Evolutionary conservation across 306 rosid species (phyloP), one percentile per base, ranked within the genome.

Genomic region (Vigna trinervia): DNA sequence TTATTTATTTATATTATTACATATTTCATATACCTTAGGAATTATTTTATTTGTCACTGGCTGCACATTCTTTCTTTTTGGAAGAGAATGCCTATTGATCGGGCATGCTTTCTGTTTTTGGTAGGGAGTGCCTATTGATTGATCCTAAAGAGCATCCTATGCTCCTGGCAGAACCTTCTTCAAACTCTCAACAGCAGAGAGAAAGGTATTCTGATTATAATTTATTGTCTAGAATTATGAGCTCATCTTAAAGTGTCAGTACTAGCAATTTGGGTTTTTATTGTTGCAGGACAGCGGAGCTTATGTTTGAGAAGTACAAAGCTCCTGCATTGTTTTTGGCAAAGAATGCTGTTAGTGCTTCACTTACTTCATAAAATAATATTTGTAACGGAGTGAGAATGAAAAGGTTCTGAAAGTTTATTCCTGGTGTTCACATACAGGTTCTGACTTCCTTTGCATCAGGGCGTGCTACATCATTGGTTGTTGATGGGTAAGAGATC

Each of bases 131-230:
- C 86, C 85, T 95, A 12, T 82, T 89, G 86, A 81, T 95, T 81
- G 99, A 95, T 83, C 97, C 99, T 51, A 88, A 88, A 81, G 97
- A 95, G 89, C 99, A 89, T 84, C 99, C 99, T 28, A 92, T 95
- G 97, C 94, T 95, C 73, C 97, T 95, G 74, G 99, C 97, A 11
- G 99, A 95, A 69, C 97, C 99, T 80, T 95, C 96, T 71, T 95
- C 81, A 5, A 95, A 89, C 81, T 78, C 86, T 81, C 99, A 87
- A 81, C 99, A 87, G 70, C 97, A 92, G 81, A 90, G 99, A 81
- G 99, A 95, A 85, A 92, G 91, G 99, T 91, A 73, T 67, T 69
- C 30, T 70, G 39, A 78, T 47, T 61, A 43, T 82, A 8, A 46
- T 62, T 63, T 53, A 28, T 48, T 13, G 9, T 48, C 56, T 59